Conservation (phyloP, 352 stramenopile genomes). For the Pythium scleroteichum region DNA sequence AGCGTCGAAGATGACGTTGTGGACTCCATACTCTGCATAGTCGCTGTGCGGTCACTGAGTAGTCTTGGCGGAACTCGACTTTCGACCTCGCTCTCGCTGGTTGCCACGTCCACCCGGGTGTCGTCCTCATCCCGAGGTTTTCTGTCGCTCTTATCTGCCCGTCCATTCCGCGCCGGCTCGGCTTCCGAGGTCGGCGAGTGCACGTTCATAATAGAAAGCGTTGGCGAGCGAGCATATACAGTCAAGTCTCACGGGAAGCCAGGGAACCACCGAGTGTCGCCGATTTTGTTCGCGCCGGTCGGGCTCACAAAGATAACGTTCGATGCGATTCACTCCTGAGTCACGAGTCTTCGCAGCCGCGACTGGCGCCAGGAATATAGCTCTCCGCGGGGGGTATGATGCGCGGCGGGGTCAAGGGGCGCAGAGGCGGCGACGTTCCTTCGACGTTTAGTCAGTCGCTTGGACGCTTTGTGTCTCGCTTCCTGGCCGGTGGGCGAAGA, state of each 20-base stretch:
- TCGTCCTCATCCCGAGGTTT: background rate
- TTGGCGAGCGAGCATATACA: background rate
- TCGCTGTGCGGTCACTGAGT: conserved; percentile 22
- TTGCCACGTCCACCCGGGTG: conserved; percentile 13
- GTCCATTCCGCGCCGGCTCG: background rate
- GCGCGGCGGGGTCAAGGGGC: background rate
- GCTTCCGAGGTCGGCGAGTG: background rate
- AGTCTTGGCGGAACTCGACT: conserved; percentile 6
- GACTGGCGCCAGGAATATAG: no score
- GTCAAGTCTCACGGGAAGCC: background rate
- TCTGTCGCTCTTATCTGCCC: background rate
- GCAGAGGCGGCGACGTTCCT: background rate
- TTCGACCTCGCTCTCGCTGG: conserved; percentile 10
- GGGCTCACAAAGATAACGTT: background rate
- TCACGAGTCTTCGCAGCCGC: no score
- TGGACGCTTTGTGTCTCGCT: conserved; percentile 22
- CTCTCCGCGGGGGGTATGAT: no score
- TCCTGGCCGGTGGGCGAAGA: background rate
- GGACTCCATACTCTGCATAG: conserved; percentile 11
- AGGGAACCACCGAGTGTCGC: background rate
- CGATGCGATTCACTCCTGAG: no score
- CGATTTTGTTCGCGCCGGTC: background rate
- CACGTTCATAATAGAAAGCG: background rate
- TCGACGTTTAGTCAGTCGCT: conserved; percentile 18
- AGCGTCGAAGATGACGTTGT: background rate